Conservation (phyloP, 345 rosid genomes). For the Bruguiera gymnorhiza region DNA sequence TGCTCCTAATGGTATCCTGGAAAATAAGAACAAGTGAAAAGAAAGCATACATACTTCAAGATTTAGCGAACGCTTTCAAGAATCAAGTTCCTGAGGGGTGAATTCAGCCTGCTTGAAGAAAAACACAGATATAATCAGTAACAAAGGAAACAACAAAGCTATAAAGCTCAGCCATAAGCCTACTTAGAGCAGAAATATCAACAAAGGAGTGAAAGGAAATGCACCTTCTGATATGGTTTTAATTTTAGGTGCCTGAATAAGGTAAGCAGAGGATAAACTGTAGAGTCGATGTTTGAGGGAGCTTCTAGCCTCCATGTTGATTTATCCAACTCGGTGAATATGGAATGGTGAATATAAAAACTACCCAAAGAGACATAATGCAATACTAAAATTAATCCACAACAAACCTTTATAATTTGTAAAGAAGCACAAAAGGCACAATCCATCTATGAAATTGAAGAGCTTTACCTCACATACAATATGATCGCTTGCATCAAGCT, state of each 20-base stretch:
- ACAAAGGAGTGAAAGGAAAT: not conserved
- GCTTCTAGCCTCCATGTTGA: conserved; percentile 51
- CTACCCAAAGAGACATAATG: conserved; percentile 17
- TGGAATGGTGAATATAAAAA: conserved; percentile 48
- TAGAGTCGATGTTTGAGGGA: conserved; percentile 34
- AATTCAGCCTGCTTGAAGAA: conserved; percentile 39
- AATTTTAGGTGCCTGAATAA: conserved; percentile 42
- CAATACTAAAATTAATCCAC: not conserved
- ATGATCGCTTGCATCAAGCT: conserved; percentile 47
- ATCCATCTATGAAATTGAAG: not conserved
- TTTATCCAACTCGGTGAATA: conserved; percentile 35
- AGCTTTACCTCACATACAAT: conserved; percentile 42
- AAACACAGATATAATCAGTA: not conserved
- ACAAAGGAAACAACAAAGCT: not conserved
- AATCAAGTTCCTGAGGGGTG: conserved; percentile 45
- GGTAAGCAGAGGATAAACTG: conserved; percentile 44
- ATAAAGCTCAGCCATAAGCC: not conserved
- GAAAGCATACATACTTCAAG: conserved; percentile 25
- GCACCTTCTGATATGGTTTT: conserved; percentile 45
- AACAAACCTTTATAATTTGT: not conserved
- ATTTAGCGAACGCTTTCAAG: conserved; percentile 39
- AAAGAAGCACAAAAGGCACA: not conserved
- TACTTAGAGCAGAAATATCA: not conserved
- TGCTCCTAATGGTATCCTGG: too few species aligned
- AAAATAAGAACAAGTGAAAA: not conserved